These are phyloP conservation scores for Sugiyamaella mastotermitis DNA, from an alignment of 805 yeast species.

Conservation along the genomic window DNA sequence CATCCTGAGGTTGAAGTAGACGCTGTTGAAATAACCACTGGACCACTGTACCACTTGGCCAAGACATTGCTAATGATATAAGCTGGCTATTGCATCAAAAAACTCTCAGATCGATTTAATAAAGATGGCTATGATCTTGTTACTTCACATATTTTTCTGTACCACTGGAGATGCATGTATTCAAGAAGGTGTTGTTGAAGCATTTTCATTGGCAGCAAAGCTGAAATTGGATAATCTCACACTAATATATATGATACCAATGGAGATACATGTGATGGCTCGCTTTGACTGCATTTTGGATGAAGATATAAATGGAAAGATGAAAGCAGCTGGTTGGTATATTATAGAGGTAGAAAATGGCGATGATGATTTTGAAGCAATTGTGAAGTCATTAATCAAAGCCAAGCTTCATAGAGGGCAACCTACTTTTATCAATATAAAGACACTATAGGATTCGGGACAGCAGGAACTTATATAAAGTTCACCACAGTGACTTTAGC, in stretches of 20 bases:
- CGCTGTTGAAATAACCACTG: conserved; percentile 32
- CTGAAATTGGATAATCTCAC: conserved; percentile 33
- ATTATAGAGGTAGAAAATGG: conserved; percentile 34
- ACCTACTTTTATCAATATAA: conserved; percentile 34
- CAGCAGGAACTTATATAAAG: conserved; percentile 2
- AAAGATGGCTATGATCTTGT: conserved; percentile 30
- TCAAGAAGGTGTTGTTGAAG: conserved; percentile 38
- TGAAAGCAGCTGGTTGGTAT: conserved; percentile 34
- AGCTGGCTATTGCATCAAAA: conserved; percentile 38
- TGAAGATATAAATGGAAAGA: conserved; percentile 32
- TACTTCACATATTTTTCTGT: conserved; percentile 28
- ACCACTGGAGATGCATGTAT: conserved; percentile 38
- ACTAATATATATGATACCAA: conserved; percentile 34
- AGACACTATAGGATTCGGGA: conserved; percentile 29
- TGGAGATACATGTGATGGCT: too few species aligned
- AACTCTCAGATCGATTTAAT: conserved; percentile 33
- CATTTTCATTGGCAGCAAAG: conserved; percentile 37
- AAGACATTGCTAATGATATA: conserved; percentile 37
- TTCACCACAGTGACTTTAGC: too few species aligned
- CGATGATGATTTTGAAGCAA: conserved; percentile 27
- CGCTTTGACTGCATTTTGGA: conserved; percentile 29
- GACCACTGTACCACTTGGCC: conserved; percentile 34
- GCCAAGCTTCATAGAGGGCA: conserved; percentile 28
- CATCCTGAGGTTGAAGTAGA: conserved; percentile 37
- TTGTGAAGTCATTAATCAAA: conserved; percentile 31